Evolutionary conservation across 1,284 basidiomycete genomes (phyloP), one percentile per base, ranked within the genome.

Genomic region (Papiliotrema flavescens): DNA sequence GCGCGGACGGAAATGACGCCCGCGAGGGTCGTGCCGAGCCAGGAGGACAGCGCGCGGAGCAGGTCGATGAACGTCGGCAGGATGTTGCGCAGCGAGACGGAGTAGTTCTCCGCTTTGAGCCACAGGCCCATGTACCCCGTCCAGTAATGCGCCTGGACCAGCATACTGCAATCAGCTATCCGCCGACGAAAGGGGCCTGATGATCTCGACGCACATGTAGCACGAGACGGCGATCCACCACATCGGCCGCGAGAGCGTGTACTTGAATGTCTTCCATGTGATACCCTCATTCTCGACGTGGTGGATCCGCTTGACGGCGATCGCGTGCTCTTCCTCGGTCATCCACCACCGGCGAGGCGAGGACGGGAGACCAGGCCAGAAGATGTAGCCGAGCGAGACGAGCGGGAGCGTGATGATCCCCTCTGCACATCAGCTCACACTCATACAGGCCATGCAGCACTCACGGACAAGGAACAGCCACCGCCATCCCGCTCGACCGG

Each of bases 381-480:
- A 57, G 15, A 54, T 23, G 41, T 51, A 63, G 3, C 67, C 60
- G 7, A 63, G 40, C 37, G 66, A 42, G 1, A 61, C 60, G 41
- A 69, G 65, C 20, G 66, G 66, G 7, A 66, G 51, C 14, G 66
- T 66, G 54, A 68, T 65, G 17, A 51, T 28, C 15, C 64, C 66
- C 52, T 66, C 61, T 32, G 28, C 28, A 11, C 6, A 11, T 32
- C 28, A 32, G 28, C 28, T 32, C 28, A 32, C 5, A 11, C 28
- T 11, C 6, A 6, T 32, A 32, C 28, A 5, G 28, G 28, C 11
- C 28, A 32, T 11, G 28, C 5, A 11, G 5, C 28, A 32, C 28
- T 32, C 28, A 11, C 28, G 28, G 46, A 66, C 55, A 52, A 66
- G 60, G 57, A 67, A 66, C 3, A 70, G 44, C 62, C 61, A 69